Evolutionary conservation across 169 alveolate species (phyloP).

Genomic region (Plasmodium vivax): DNA sequence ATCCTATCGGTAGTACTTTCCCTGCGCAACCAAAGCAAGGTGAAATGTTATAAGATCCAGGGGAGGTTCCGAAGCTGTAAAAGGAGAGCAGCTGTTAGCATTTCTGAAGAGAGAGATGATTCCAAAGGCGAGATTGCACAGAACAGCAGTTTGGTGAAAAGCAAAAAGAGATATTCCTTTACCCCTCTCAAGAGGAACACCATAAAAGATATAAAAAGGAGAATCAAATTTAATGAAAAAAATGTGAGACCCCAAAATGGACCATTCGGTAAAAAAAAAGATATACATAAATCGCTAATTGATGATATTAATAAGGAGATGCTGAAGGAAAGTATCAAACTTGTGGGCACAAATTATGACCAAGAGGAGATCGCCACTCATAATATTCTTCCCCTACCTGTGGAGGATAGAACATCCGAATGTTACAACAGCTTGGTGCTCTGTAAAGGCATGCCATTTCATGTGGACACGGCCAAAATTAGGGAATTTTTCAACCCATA

Average conservation of each 20-base stretch:
- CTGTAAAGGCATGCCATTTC: conserved; percentile 73
- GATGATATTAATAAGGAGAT: conserved; percentile 52
- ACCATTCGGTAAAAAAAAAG: conserved; percentile 1
- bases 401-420: background rate
- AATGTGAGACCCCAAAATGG: conserved; percentile 1
- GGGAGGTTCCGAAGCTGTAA: conserved; percentile 9
- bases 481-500: conserved; percentile 55
- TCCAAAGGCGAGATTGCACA: background rate
- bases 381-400: conserved; percentile 52
- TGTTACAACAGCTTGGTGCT: conserved; percentile 51
- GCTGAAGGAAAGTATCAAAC: conserved; percentile 19
- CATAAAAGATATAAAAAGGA: conserved; percentile 41
- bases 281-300: conserved; percentile 62
- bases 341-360: conserved; percentile 5
- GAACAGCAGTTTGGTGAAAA: background rate
- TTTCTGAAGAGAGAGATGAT: conserved; percentile 5
- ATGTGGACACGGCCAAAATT: conserved; percentile 27
- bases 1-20: conserved; percentile 16
- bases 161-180: conserved; percentile 46
- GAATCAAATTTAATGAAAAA: conserved; percentile 14
- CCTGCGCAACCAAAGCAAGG: background rate
- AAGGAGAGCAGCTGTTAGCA: background rate
- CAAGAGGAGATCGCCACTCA: background rate
- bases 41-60: conserved; percentile 13
- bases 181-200: conserved; percentile 39